Percentiles rank a stretch among this genome's conserved stretches.
These are phyloP conservation scores for Dacryopinax spathularia DNA, from an alignment of 768 basidiomycete species.

Conservation along the genomic window DNA sequence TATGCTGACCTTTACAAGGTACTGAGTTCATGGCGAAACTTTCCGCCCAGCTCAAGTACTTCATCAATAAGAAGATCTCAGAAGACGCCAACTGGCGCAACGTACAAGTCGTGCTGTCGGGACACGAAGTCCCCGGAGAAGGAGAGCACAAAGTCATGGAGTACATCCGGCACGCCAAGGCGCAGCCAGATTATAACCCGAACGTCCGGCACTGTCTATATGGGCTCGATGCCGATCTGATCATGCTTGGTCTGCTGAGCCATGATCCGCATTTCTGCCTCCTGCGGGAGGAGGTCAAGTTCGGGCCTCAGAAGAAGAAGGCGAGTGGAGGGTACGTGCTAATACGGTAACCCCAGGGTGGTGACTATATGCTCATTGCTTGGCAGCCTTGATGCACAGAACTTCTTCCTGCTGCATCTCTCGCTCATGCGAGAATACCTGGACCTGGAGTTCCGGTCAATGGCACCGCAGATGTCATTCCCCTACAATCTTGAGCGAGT, in stretches of 20 bases:
- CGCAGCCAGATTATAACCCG: constrained; percentile 90
- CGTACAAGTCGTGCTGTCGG: constrained; percentile 83
- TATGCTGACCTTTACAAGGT: constrained; percentile 31
- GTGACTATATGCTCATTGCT: not conserved
- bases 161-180: constrained; percentile 86
- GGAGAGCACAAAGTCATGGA: constrained; percentile 99
- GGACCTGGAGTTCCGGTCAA: constrained; percentile 72
- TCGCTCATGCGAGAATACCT: constrained; percentile 94
- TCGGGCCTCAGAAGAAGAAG: constrained; percentile 74
- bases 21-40: constrained; percentile 90
- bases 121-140: constrained; percentile 96
- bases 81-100: constrained; percentile 94
- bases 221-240: constrained; percentile 93
- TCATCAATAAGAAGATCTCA: constrained; percentile 93
- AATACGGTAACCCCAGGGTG: not conserved
- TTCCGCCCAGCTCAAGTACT: constrained; percentile 87
- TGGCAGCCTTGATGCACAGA: constrained; percentile 53
- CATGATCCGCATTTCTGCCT: constrained; percentile 99
- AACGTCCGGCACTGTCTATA: constrained; percentile 96
- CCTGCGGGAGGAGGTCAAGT: constrained; percentile 94
- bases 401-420: constrained; percentile 88
- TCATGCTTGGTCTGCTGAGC: constrained; percentile 93
- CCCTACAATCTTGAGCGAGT: constrained; percentile 80
- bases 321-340: constrained; percentile 34
- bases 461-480: constrained; percentile 47